Evolutionary conservation across 2,329 filamentous ascomycete genomes (phyloP).

Genomic region (Sporothrix globosa): DNA sequence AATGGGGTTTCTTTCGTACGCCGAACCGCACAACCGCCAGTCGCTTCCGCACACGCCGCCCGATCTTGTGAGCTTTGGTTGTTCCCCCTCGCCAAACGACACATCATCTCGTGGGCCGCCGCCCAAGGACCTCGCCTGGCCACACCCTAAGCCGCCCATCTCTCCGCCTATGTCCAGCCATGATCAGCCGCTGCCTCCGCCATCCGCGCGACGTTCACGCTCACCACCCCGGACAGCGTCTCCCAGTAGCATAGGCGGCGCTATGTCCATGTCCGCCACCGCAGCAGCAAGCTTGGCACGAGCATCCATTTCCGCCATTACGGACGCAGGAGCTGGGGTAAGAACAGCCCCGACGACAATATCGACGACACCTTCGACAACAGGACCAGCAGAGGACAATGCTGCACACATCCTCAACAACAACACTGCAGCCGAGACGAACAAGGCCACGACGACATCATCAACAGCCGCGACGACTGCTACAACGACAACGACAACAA

Average conservation of each 20-base stretch:
- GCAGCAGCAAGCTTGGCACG: conserved; percentile 15
- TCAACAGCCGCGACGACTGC: conserved; percentile 29
- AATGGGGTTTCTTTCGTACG: conserved; percentile 60
- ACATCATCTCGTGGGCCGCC: conserved; percentile 35
- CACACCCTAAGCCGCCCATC: conserved; percentile 47
- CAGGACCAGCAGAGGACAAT: neutral
- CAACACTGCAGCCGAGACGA: neutral
- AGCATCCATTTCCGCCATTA: conserved; percentile 11
- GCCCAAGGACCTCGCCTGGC: conserved; percentile 52
- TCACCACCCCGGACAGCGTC: conserved; percentile 17
- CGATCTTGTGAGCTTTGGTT: conserved; percentile 57
- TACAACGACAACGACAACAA: neutral
- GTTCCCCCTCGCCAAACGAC: conserved; percentile 43
- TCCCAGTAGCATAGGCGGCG: conserved; percentile 46
- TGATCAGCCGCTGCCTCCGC: conserved; percentile 49
- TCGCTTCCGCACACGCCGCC: conserved; percentile 58
- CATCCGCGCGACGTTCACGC: conserved; percentile 15
- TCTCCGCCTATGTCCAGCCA: conserved; percentile 63
- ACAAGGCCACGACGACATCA: neutral
- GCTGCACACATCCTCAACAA: neutral
- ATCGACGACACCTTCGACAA: neutral
- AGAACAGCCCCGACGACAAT: neutral
- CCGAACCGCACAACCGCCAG: conserved; percentile 56
- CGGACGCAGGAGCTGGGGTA: neutral
- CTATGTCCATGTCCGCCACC: conserved; percentile 48